Evolutionary conservation across 2,329 filamentous ascomycete species (phyloP).

Genomic region (Colletotrichum chlorophyti): DNA sequence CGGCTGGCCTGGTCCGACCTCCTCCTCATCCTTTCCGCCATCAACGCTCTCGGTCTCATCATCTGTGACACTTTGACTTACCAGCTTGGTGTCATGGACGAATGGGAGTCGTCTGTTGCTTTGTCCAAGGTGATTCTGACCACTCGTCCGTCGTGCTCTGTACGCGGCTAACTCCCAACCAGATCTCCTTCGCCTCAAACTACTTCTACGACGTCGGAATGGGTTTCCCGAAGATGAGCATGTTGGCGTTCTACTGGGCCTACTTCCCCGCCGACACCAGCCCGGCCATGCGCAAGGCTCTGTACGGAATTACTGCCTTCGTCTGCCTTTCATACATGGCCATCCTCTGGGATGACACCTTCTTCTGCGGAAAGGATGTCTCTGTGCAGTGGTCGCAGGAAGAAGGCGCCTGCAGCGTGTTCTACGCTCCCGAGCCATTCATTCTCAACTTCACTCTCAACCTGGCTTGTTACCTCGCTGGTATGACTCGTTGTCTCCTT

Average conservation of each 20-base stretch:
- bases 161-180: background rate
- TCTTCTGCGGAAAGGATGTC: constrained; percentile 42
- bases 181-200: constrained; percentile 44
- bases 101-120: constrained; percentile 36
- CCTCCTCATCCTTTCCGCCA: constrained; percentile 36
- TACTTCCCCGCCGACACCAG: constrained; percentile 38
- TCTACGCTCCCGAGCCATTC: constrained; percentile 40
- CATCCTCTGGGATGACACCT: constrained; percentile 42
- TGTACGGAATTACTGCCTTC: constrained; percentile 40
- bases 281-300: constrained; percentile 34
- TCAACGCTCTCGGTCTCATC: constrained; percentile 40
- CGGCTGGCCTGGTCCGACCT: constrained; percentile 39
- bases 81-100: constrained; percentile 39
- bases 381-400: constrained; percentile 44
- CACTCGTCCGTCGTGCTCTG: rapidly evolving
- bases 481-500: constrained; percentile 30
- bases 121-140: constrained; percentile 37
- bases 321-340: constrained; percentile 38
- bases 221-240: constrained; percentile 44
- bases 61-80: constrained; percentile 43
- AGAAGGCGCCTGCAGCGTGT: constrained; percentile 43
- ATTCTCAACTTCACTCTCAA: constrained; percentile 43
- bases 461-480: constrained; percentile 39
- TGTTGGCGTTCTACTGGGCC: constrained; percentile 44
- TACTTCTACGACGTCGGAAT: constrained; percentile 45